Base-by-base conservation (phyloP, 2,329 filamentous ascomycete genomes). In the Calonectria henricotiae region DNA sequence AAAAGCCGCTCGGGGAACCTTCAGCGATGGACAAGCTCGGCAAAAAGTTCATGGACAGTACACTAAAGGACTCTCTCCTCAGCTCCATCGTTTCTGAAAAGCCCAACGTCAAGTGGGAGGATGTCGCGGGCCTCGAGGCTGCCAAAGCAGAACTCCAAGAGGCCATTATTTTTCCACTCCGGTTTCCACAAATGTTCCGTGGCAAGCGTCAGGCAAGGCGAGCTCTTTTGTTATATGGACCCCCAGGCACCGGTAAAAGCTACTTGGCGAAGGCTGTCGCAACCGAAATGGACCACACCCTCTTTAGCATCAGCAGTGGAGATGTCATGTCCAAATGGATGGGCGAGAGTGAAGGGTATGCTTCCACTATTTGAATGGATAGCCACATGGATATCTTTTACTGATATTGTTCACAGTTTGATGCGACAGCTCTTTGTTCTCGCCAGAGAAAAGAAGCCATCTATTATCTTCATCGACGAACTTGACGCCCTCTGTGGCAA, bases 401-500 rank as follows among this genome's bases (percentile, higher is more conserved):
- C 51, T 39, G 13, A 66, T 32, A 1, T 12, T 9, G 5, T 20
- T 1, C 25, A 1, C 15, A 72, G 70, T 3, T 25, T 72, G 37
- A 67, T 72, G 54, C 58, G 46, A 3, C 49, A 72, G 20, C 67
- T 72, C 2, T 70, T 72, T 32, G n/a, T 44, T 13, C 67, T 72
- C 20, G 70, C 70, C 0, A 44, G 64, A 55, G 63, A 72, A 55
- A 70, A 67, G 32, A 72, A 70, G 41, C 70, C 70, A 41, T 70
- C 67, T 5, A 70, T 72, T 46, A 62, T 72, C 51, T 67, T 72
- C 37, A 72, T 72, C 47, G 70, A 72, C 15, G 64, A 70, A n/a
- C 37, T 72, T 47, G 70, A 72, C 20, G 63, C 67, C 37, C 49
- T 72, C 15, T 65, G 70, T 11, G 39, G 64, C n/a, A 54, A 67